These are phyloP conservation scores for Dendrocalamus sinicus DNA, from an alignment of 176 grass and related monocot genomes.

Conservation along the genomic window DNA sequence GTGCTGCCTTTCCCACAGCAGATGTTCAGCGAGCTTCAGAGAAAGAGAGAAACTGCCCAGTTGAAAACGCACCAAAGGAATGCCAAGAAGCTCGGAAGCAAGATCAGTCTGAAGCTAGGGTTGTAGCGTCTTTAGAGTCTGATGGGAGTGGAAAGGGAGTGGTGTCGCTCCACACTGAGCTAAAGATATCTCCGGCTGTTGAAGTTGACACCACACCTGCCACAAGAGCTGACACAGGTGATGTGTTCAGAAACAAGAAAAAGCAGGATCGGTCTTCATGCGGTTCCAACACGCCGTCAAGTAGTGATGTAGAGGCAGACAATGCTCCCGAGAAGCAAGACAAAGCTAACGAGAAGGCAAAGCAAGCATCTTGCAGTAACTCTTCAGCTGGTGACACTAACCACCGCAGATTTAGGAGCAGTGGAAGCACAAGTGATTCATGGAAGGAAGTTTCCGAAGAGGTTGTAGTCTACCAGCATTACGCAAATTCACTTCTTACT, in stretches of 20 bases:
- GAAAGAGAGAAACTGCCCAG: conserved; percentile 35
- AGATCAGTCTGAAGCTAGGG: conserved; percentile 41
- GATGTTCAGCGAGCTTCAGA: conserved; percentile 47
- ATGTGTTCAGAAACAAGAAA: conserved; percentile 60
- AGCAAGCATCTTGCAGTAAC: conserved; percentile 69
- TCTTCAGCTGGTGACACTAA: conserved; percentile 61
- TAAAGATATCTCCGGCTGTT: conserved; percentile 48
- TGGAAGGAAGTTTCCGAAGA: conserved; percentile 95
- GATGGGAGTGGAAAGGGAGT: conserved; percentile 56
- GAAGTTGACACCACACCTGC: conserved; percentile 41
- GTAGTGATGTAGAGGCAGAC: conserved; percentile 75
- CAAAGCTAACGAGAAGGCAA: conserved; percentile 48
- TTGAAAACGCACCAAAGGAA: conserved; percentile 47
- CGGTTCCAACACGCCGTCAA: conserved; percentile 87
- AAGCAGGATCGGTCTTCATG: conserved; percentile 91
- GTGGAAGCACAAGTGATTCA: conserved; percentile 77
- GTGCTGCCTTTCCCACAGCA: conserved; percentile 38
- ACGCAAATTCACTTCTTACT: conserved; percentile 38
- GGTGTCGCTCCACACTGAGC: conserved; percentile 37
- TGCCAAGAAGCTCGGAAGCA: conserved; percentile 43
- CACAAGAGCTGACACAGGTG: conserved; percentile 49
- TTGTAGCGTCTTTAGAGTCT: conserved; percentile 38
- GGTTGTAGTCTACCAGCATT: conserved; percentile 61
- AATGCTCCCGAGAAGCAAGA: conserved; percentile 71
- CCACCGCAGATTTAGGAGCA: conserved; percentile 73